Evolutionary conservation across 345 rosid genomes (phyloP).

Genomic region (Fremontodendron californicum): DNA sequence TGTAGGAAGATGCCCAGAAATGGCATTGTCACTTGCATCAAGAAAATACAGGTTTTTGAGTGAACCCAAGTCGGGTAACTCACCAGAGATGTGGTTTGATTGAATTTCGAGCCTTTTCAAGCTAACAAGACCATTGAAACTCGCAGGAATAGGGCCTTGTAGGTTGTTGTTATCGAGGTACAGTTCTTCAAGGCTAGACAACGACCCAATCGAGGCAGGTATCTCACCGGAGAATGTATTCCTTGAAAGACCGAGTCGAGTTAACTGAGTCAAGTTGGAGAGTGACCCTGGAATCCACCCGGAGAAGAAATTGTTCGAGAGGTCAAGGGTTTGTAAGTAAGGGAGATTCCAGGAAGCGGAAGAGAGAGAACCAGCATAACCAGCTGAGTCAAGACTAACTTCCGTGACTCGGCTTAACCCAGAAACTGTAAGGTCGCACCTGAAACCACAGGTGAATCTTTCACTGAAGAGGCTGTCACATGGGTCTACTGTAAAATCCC

Average conservation of each 20-base stretch:
- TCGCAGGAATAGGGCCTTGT: slow-evolving; percentile 53
- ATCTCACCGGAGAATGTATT: slow-evolving; percentile 65
- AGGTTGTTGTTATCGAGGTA: slow-evolving; percentile 64
- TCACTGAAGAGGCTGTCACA: slow-evolving; percentile 74
- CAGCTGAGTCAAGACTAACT: slow-evolving; percentile 67
- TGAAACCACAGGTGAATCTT: slow-evolving; percentile 80
- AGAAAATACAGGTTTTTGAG: slow-evolving; percentile 52
- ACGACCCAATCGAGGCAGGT: slow-evolving; percentile 57
- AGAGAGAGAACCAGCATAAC: slow-evolving; percentile 58
- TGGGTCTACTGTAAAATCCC: slow-evolving; percentile 85
- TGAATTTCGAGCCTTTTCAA: slow-evolving; percentile 71
- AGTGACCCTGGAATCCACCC: slow-evolving; percentile 55
- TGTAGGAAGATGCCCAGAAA: slow-evolving; percentile 56
- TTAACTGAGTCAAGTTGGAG: slow-evolving; percentile 49
- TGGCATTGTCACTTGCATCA: slow-evolving; percentile 61
- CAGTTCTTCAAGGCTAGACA: slow-evolving; percentile 55
- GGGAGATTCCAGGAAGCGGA: slow-evolving; percentile 59
- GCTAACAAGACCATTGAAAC: slow-evolving; percentile 37
- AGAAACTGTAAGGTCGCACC: slow-evolving; percentile 56
- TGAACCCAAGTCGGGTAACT: slow-evolving; percentile 56
- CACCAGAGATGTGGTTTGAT: slow-evolving; percentile 56
- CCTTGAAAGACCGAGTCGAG: slow-evolving; percentile 52
- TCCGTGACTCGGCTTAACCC: slow-evolving; percentile 66
- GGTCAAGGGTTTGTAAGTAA: slow-evolving; percentile 55
- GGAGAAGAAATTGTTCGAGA: slow-evolving; percentile 59